Evolutionary conservation across 768 basidiomycete genomes (phyloP).

Genomic region (Naganishia vaughanmartiniae): DNA sequence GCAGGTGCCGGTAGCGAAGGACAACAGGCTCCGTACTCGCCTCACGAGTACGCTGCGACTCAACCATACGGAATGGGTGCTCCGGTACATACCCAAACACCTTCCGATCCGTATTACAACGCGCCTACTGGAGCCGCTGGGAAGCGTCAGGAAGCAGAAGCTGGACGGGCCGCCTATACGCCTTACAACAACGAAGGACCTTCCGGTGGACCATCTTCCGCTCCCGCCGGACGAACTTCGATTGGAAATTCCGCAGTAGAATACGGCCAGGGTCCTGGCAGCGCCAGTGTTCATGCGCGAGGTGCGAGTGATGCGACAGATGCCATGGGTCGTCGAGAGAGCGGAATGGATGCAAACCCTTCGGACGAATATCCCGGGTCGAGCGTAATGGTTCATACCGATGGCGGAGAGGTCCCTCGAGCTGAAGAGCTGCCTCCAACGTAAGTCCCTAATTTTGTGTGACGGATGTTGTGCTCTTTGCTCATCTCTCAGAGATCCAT

Average conservation of each 20-base stretch:
- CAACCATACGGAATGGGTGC: neutral
- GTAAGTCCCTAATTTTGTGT: neutral
- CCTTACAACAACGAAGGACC: neutral
- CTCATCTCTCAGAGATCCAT: neutral
- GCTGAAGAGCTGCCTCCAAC: conserved; percentile 11
- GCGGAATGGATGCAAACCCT: neutral
- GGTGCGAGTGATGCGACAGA: neutral
- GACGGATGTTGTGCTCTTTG: neutral
- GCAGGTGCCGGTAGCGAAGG: neutral
- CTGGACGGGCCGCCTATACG: neutral
- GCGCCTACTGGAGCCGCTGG: neutral
- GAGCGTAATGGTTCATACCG: conserved; percentile 4
- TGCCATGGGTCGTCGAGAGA: neutral
- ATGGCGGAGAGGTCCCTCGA: neutral
- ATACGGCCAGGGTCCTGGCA: neutral
- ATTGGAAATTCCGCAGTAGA: neutral
- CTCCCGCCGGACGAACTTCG: conserved; percentile 2
- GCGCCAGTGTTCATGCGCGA: neutral
- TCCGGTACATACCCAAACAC: neutral
- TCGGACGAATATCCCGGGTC: neutral
- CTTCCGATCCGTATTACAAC: neutral
- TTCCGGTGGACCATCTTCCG: neutral
- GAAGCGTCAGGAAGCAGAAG: conserved; percentile 11
- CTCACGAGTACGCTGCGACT: conserved; percentile 8
- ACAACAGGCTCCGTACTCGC: neutral